phyloP scores from a whole-genome alignment of 495 filamentous ascomycete species.

The Xylaria bambusicola region DNA sequence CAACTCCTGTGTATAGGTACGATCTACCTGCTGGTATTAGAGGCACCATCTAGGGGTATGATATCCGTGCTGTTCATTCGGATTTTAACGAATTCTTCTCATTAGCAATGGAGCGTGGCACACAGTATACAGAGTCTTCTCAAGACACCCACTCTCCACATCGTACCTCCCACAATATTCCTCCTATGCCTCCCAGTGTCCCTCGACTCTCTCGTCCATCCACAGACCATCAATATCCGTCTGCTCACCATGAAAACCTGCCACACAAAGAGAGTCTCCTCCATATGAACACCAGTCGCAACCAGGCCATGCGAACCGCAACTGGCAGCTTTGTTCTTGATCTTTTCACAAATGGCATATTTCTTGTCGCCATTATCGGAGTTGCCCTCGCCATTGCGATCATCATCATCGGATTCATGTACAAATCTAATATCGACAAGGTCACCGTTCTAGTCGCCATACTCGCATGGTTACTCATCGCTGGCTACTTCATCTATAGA shows the following conservation, averaged over 20 bases:
- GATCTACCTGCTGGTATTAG: too few relatives aligned
- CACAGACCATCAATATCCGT: not conserved
- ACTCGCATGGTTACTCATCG: not conserved
- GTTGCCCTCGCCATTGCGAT: slow-evolving; percentile 8
- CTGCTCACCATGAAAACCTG: not conserved
- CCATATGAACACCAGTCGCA: slow-evolving; percentile 9
- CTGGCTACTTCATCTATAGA: not conserved
- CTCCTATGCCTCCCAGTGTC: not conserved
- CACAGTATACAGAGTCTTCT: not conserved
- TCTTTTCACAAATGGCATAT: slow-evolving; percentile 2
- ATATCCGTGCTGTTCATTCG: too few relatives aligned
- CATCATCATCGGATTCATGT: not conserved
- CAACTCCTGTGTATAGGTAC: too few relatives aligned
- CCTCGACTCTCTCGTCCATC: not conserved
- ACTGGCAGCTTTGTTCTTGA: slow-evolving; percentile 5
- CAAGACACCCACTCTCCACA: not conserved
- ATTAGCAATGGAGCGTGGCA: slow-evolving; percentile 9
- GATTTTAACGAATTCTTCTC: too few relatives aligned
- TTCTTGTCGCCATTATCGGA: slow-evolving; percentile 24
- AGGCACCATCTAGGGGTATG: too few relatives aligned
- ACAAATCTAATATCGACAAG: not conserved
- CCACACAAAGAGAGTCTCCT: not conserved
- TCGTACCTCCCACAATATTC: not conserved
- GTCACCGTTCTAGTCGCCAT: not conserved
- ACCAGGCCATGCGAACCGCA: not conserved